A percentile compares a stretch with the other conserved stretches of the same genome.
These are phyloP conservation scores for Cryptococcus jaspeensis DNA, from an alignment of 1,284 basidiomycete genomes.

Conservation along the genomic window DNA sequence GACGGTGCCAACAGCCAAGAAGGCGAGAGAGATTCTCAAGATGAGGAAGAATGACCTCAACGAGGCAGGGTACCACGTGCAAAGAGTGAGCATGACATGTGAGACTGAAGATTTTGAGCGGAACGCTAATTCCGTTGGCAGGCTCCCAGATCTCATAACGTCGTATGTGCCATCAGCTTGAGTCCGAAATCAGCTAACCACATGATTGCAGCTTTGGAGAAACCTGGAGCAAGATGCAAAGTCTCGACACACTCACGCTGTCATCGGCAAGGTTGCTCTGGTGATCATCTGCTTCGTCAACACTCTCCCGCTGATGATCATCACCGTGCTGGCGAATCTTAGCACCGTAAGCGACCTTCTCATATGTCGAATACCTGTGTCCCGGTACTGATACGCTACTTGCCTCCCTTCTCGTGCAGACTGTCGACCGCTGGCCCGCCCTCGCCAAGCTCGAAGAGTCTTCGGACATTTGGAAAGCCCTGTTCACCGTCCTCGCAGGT, in stretches of 20 bases:
- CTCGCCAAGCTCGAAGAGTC: constrained; percentile 19
- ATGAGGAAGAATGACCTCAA: constrained; percentile 9
- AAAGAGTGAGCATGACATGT: constrained; percentile 7
- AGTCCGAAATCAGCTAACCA: background rate
- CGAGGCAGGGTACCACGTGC: constrained; percentile 12
- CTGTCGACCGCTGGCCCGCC: constrained; percentile 13
- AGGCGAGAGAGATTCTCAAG: constrained; percentile 20
- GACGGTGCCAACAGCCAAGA: constrained; percentile 23
- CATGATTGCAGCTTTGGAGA: constrained; percentile 27
- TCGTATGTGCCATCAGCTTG: constrained; percentile 17
- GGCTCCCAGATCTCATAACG: constrained; percentile 23
- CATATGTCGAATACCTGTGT: background rate
- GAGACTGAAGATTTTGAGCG: background rate
- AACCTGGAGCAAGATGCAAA: constrained; percentile 31
- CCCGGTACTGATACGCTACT: background rate
- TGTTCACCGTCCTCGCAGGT: constrained; percentile 30
- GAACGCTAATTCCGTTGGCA: background rate
- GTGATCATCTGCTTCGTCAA: constrained; percentile 32
- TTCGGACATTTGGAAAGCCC: constrained; percentile 21
- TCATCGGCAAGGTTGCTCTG: constrained; percentile 24
- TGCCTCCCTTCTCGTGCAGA: constrained; percentile 3
- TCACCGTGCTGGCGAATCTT: constrained; percentile 35
- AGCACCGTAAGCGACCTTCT: constrained; percentile 21
- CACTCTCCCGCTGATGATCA: constrained; percentile 32
- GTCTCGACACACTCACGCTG: constrained; percentile 14